A percentile compares a stretch with the other conserved stretches of the same genome.
Conservation (phyloP, 2,329 filamentous ascomycete species). For the Coleophoma cylindrospora region DNA sequence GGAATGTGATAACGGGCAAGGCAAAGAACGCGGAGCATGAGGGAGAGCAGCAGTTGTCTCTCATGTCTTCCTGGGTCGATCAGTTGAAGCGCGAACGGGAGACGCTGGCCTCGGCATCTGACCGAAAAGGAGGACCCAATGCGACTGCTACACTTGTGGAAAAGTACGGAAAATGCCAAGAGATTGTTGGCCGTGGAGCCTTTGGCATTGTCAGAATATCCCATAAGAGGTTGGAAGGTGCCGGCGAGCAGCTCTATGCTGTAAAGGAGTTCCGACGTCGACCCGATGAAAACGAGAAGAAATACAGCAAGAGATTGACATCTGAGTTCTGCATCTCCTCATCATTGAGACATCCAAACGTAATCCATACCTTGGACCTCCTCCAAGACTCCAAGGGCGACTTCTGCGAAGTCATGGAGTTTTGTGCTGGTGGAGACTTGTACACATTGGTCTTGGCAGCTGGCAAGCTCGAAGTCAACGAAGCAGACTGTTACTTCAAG, state of each 20-base stretch:
- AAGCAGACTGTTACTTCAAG: constrained; percentile 98
- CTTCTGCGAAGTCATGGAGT: constrained; percentile 99
- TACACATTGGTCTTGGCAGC: constrained; percentile 90
- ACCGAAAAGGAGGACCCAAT: constrained; percentile 73
- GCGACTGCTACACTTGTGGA: constrained; percentile 78
- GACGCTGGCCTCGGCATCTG: constrained; percentile 54
- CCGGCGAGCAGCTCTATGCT: constrained; percentile 85
- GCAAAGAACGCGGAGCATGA: constrained; percentile 67
- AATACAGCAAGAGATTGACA: constrained; percentile 95
- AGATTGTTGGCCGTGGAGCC: constrained; percentile 90
- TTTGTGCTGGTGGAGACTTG: constrained; percentile 91
- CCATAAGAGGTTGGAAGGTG: constrained; percentile 84
- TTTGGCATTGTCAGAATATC: constrained; percentile 98
- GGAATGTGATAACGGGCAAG: constrained; percentile 74
- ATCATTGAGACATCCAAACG: constrained; percentile 91
- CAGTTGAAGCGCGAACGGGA: constrained; percentile 87
- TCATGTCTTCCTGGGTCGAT: constrained; percentile 95
- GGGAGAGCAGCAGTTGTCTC: constrained; percentile 75
- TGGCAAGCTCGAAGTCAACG: constrained; percentile 83
- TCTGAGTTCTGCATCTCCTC: constrained; percentile 99
- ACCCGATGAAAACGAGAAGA: constrained; percentile 91
- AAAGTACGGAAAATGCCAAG: constrained; percentile 98
- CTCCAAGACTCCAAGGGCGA: constrained; percentile 95
- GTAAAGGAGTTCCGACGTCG: constrained; percentile 97
- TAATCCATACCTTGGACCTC: constrained; percentile 95